These are phyloP conservation scores for Thermoascus crustaceus DNA, from an alignment of 2,329 filamentous ascomycete species.

Conservation along the genomic window DNA sequence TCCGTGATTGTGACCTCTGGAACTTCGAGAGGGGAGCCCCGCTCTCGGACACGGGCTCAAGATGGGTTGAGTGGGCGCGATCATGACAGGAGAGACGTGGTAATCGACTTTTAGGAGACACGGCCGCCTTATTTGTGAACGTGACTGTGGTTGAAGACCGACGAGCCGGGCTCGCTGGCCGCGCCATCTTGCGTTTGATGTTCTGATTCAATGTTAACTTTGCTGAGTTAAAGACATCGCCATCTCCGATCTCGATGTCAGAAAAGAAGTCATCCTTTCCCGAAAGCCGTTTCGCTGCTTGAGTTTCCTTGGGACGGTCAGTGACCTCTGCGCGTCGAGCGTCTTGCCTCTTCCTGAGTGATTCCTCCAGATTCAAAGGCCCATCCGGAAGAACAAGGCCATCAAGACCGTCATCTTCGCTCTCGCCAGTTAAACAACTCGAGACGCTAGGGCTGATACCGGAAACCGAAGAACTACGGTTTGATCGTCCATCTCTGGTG, in stretches of 20 bases:
- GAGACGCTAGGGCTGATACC: conserved; percentile 87
- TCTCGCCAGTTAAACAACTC: conserved; percentile 84
- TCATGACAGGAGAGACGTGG: conserved; percentile 69
- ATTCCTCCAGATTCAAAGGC: conserved; percentile 72
- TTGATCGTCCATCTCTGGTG: conserved; percentile 66
- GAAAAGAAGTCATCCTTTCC: conserved; percentile 69
- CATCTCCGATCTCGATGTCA: conserved; percentile 78
- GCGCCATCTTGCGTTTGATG: conserved; percentile 71
- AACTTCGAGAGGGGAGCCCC: conserved; percentile 61
- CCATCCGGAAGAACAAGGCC: conserved; percentile 80
- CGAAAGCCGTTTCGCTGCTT: conserved; percentile 14
- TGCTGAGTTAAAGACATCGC: conserved; percentile 68
- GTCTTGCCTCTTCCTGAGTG: conserved; percentile 63
- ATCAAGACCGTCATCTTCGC: conserved; percentile 85
- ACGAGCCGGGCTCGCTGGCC: conserved; percentile 61
- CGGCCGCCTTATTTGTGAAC: conserved; percentile 77
- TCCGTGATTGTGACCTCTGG: conserved; percentile 57
- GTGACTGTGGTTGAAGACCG: conserved; percentile 74
- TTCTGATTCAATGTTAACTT: conserved; percentile 87
- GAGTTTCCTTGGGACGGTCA: conserved; percentile 24
- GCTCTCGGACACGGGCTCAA: conserved; percentile 91
- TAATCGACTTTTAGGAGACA: conserved; percentile 56
- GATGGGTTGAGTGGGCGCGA: conserved; percentile 57
- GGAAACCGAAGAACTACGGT: conserved; percentile 77
- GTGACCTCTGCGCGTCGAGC: conserved; percentile 24